Evolutionary conservation across 2,329 filamentous ascomycete genomes (phyloP), one percentile per base, ranked within the genome.

Genomic region (Pyrenophora tritici-repentis): DNA sequence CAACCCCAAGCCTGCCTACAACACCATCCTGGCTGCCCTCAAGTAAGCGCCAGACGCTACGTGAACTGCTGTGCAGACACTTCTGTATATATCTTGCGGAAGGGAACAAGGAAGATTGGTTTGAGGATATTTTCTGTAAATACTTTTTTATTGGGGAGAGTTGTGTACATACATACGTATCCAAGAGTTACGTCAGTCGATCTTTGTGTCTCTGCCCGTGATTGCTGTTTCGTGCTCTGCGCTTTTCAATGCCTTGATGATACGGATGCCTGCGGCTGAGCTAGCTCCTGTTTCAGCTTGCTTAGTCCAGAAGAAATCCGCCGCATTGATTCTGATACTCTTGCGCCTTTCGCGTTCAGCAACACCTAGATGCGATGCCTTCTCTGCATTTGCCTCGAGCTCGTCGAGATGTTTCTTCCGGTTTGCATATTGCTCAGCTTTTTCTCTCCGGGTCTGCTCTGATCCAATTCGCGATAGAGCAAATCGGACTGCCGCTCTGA

Each of bases 1-100:
- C 62, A 65, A 76, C 59, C 58, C 77, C 6, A 81, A 81, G 74
- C 39, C 68, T 4, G 76, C 66, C 18, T 73, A 74, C 54, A 66
- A 65, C 37, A 64, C 67, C 26, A 63, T 73, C n/a, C 47, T 72
- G 33, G 53, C 61, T 16, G 67, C 67, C 43, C 50, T 66, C 13
- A 41, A 54, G 47, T 65, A 64, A 42, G 32, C 13, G 17, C 7
- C 10, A 16, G n/a, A 39, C 10, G 12, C 7, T 14, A 4, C 22
- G 34, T n/a, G 26, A n/a, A 13, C 13, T 10, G 14, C 22, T 24
- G 6, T 24, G 6, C 22, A 24, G 22, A 24, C 22, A 29, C 9
- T 29, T 29, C 5, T 29, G 26, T 29, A 29, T 29, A 29, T 29
- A 29, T 10, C 13, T 29, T 7, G 26, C 26, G 26, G 26, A 29